These are phyloP conservation scores for Paraphaeosphaeria sporulosa DNA, from an alignment of 2,329 filamentous ascomycete genomes.

Conservation along the genomic window DNA sequence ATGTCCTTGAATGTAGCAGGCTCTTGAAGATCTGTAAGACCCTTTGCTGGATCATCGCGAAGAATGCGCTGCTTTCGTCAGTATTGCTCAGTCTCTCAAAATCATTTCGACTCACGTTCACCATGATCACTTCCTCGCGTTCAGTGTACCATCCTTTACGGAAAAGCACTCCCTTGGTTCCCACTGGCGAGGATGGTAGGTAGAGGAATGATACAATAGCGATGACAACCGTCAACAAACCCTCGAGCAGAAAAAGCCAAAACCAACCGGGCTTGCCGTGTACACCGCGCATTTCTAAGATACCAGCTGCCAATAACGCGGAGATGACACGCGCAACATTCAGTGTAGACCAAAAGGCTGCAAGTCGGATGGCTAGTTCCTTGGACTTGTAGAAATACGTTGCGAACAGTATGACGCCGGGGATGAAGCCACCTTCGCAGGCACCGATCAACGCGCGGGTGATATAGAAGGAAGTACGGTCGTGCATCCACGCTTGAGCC, in stretches of 20 bases:
- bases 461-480: conserved; percentile 53
- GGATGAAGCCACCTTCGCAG: conserved; percentile 63
- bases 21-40: conserved; percentile 65
- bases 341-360: conserved; percentile 74
- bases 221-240: conserved; percentile 39
- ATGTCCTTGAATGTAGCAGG: conserved; percentile 58
- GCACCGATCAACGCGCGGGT: conserved; percentile 52
- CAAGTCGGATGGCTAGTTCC: conserved; percentile 72
- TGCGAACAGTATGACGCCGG: conserved; percentile 70
- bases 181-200: conserved; percentile 61
- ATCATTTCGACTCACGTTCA: conserved; percentile 54
- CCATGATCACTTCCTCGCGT: conserved; percentile 72
- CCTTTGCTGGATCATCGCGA: conserved; percentile 63
- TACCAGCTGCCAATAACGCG: conserved; percentile 63
- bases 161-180: conserved; percentile 36
- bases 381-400: conserved; percentile 78
- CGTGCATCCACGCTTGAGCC: conserved; percentile 72
- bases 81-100: not conserved
- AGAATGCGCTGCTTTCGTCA: conserved; percentile 52
- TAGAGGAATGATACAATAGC: conserved; percentile 41
- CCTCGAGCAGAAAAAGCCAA: conserved; percentile 60
- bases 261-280: conserved; percentile 62
- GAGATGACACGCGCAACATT: conserved; percentile 62
- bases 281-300: conserved; percentile 59
- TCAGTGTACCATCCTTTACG: conserved; percentile 71